Evolutionary conservation across 768 basidiomycete genomes (phyloP).

Genomic region (Suillus americanus): DNA sequence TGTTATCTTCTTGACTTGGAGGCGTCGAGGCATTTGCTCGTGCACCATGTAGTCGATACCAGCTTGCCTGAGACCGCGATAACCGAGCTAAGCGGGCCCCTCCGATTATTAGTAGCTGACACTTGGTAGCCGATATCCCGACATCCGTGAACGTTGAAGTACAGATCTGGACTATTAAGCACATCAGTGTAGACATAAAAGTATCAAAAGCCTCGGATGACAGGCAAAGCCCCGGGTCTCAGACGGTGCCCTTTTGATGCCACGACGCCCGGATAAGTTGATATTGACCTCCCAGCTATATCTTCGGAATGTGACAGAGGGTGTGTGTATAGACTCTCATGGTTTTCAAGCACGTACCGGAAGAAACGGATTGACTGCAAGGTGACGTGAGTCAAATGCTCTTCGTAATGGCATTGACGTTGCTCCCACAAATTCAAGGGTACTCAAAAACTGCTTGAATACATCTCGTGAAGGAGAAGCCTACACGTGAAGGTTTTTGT

Average conservation of each 20-base stretch:
- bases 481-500: neutral
- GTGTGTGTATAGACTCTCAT: neutral
- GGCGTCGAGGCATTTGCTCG: neutral
- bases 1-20: neutral
- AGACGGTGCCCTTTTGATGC: neutral
- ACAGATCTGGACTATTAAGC: neutral
- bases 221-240: neutral
- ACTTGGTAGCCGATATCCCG: neutral
- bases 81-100: neutral
- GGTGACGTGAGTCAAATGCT: neutral
- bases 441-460: neutral
- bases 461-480: neutral
- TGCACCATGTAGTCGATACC: neutral
- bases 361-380: neutral
- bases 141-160: neutral
- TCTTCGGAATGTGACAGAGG: neutral
- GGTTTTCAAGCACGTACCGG: neutral
- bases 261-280: neutral
- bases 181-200: neutral
- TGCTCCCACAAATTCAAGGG: neutral
- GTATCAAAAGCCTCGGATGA: neutral
- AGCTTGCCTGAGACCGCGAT: neutral
- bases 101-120: neutral
- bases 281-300: neutral
- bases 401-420: neutral